These are phyloP conservation scores for Trichocladium uniseriatum DNA, from an alignment of 495 filamentous ascomycete species.

Conservation along the genomic window DNA sequence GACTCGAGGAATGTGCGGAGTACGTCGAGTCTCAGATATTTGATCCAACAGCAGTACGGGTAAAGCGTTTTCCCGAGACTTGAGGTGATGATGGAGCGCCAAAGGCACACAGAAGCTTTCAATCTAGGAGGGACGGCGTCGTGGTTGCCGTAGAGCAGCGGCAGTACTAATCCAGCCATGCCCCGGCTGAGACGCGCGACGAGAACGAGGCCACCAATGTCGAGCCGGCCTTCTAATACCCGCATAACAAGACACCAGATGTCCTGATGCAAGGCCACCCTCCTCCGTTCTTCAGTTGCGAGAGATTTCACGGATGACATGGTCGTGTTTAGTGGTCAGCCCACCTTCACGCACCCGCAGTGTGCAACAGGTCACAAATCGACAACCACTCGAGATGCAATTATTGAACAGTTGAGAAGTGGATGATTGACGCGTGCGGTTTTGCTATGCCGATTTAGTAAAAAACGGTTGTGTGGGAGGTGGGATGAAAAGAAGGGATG, in stretches of 20 bases:
- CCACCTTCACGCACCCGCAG: no score
- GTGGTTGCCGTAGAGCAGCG: slow-evolving; percentile 49
- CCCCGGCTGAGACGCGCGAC: slow-evolving; percentile 42
- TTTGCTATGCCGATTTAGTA: no score
- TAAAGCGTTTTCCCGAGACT: slow-evolving; percentile 53
- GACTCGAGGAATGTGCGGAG: slow-evolving; percentile 46
- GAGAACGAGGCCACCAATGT: slow-evolving; percentile 50
- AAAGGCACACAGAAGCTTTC: slow-evolving; percentile 49
- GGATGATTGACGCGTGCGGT: no score
- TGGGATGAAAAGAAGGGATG: no score
- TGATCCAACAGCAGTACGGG: slow-evolving; percentile 62
- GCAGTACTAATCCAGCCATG: slow-evolving; percentile 48
- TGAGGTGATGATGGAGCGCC: slow-evolving; percentile 62
- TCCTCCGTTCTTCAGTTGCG: no score
- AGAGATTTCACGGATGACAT: no score
- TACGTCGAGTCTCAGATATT: slow-evolving; percentile 51
- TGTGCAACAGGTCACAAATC: no score
- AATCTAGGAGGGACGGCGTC: slow-evolving; percentile 11
- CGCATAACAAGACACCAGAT: slow-evolving; percentile 51
- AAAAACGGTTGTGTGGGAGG: no score
- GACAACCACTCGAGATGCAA: no score
- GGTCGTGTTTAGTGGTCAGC: no score
- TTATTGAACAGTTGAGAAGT: no score
- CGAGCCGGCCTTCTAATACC: slow-evolving; percentile 41
- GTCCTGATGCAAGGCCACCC: slow-evolving; percentile 42